A percentile compares a stretch with the other conserved stretches of the same genome.
phyloP scores from a whole-genome alignment of 78 protist species.

The Isochrysis galbana region DNA sequence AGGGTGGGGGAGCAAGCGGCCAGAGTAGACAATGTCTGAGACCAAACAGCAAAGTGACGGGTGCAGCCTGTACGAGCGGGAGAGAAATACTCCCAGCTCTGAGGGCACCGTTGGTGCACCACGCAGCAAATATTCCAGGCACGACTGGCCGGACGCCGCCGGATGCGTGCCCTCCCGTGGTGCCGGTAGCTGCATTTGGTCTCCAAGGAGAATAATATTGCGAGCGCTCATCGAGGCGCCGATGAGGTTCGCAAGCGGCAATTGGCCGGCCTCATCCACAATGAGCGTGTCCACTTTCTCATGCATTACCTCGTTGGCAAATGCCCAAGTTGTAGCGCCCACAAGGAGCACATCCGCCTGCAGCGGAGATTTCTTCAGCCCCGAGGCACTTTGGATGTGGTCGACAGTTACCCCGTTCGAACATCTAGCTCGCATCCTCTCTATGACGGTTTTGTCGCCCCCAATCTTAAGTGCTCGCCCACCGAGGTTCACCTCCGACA shows the following conservation, averaged over 20 bases:
- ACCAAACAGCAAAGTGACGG: not conserved
- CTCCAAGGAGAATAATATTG: not conserved
- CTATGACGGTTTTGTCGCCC: not conserved
- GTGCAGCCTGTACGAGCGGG: not conserved
- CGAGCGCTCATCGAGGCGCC: not conserved
- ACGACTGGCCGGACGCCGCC: not conserved
- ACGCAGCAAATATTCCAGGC: conserved; percentile 1
- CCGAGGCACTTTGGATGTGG: not conserved
- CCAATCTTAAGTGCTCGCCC: not conserved
- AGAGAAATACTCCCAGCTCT: not conserved
- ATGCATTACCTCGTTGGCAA: not conserved
- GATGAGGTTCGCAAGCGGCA: not conserved
- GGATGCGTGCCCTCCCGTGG: not conserved
- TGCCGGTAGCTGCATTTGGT: conserved; percentile 19
- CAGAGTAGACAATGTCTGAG: not conserved
- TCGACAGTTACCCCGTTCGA: not conserved
- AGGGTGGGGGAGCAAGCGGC: not conserved
- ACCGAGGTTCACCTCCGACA: not conserved
- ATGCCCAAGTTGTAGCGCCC: not conserved
- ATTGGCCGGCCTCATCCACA: conserved; percentile 9
- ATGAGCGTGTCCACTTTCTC: not conserved
- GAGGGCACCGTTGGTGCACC: not conserved
- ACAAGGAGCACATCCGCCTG: not conserved
- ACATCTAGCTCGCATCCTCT: not conserved
- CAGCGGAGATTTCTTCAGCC: not conserved